These are phyloP conservation scores for Cordyceps pruinosa DNA, from an alignment of 2,329 filamentous ascomycete species.

Conservation along the genomic window DNA sequence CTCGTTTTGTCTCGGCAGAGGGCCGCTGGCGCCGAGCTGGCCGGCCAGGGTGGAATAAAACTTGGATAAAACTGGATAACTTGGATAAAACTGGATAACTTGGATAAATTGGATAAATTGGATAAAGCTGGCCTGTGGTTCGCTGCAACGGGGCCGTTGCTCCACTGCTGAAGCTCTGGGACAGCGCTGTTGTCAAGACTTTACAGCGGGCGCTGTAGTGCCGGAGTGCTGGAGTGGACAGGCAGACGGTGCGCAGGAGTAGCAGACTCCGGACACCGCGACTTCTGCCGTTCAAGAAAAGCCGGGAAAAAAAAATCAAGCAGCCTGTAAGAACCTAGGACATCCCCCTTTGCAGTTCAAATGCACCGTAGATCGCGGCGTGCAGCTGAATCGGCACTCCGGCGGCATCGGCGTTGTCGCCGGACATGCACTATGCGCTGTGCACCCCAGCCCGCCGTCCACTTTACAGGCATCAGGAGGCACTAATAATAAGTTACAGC, in stretches of 20 bases:
- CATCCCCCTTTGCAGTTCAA: too few relatives aligned
- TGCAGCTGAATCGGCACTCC: neutral
- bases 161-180: neutral
- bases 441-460: neutral
- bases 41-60: neutral
- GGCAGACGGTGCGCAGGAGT: neutral
- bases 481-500: neutral
- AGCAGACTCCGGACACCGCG: neutral
- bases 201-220: neutral
- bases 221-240: neutral
- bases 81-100: neutral
- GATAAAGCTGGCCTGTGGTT: neutral
- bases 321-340: neutral
- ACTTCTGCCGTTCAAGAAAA: neutral
- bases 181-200: conserved; percentile 9
- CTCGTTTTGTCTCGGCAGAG: conserved; percentile 8
- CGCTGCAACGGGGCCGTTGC: neutral
- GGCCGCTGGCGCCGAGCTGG: conserved; percentile 5
- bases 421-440: neutral
- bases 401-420: neutral
- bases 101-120: too few relatives aligned
- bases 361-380: neutral
- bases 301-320: too few relatives aligned
- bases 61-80: neutral
- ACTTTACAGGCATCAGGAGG: neutral